Percentiles rank a stretch among this genome's conserved stretches.
Evolutionary conservation across 73 alveolate species (phyloP).

Genomic region (Diophrys sp.): DNA sequence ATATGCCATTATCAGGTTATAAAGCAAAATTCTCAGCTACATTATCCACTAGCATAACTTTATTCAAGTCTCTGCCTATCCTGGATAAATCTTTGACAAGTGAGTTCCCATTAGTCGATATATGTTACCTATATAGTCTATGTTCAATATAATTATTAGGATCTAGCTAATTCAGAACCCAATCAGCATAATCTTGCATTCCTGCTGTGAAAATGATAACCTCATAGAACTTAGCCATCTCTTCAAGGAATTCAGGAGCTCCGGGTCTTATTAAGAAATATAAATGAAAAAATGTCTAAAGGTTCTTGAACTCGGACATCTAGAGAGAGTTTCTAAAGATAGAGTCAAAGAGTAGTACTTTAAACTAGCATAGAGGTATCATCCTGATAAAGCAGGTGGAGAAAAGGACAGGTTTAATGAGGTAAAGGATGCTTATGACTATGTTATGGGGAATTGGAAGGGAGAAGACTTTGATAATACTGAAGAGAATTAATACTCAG

Average conservation of each 20-base stretch:
- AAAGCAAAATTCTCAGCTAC: constrained; percentile 76
- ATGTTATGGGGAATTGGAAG: too few species aligned
- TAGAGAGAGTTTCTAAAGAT: too few species aligned
- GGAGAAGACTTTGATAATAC: too few species aligned
- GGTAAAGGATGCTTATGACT: too few species aligned
- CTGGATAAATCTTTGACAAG: constrained; percentile 82
- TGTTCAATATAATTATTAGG: constrained; percentile 53
- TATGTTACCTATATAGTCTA: constrained; percentile 77
- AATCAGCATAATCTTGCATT: constrained; percentile 82
- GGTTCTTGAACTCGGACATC: too few species aligned
- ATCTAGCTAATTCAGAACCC: constrained; percentile 76
- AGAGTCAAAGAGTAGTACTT: too few species aligned
- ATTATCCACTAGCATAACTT: constrained; percentile 79
- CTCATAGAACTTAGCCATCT: constrained; percentile 60
- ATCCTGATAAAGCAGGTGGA: too few species aligned
- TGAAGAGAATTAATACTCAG: too few species aligned
- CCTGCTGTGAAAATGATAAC: constrained; percentile 87
- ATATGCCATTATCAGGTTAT: constrained; percentile 92
- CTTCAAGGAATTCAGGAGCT: constrained; percentile 26
- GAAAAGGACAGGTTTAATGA: too few species aligned
- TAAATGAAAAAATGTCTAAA: too few species aligned
- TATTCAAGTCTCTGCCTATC: constrained; percentile 84
- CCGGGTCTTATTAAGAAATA: constrained; percentile 50
- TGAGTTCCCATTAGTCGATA: constrained; percentile 56
- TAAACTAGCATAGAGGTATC: too few species aligned